Base-by-base conservation (phyloP, 306 rosid genomes). In the Prunus padus region DNA sequence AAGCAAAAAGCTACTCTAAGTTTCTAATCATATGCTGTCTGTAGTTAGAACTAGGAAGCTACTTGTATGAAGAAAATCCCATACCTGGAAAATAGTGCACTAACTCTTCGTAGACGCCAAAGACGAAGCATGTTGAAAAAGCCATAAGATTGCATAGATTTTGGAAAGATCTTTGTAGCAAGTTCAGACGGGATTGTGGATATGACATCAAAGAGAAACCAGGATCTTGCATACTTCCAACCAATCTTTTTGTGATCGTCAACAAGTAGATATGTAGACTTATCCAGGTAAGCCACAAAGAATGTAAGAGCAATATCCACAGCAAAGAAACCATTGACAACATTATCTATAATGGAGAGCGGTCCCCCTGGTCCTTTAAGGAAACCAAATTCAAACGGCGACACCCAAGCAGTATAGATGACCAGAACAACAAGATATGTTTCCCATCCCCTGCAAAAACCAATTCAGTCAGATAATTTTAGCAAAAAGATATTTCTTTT, bases 81-180 rank as follows among this genome's bases (percentile, higher is more conserved):
- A 28, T 81, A 92, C 99, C 93, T 74, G 65, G 92, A 87, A 82
- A 96, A 96, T 60, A 96, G 55, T 49, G 97, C 88, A 61, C 98
- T 89, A 25, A 96, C 97, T 85, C 99, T 89, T 72, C 99, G 82
- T 15, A 96, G 93, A 80, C 98, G 99, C 99, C 99, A 96, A 13
- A 96, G 93, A 11, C 99, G 89, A 56, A 92, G 96, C 98, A 96
- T 92, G 78, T 92, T 92, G 88, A 89, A 89, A 31, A 88, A 67
- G 18, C 99, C 99, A 83, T 92, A 90, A 0, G 96, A 79, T 68
- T 67, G 76, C 12, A 92, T 46, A 59, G 91, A 83, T 12, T 87
- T 16, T 51, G 90, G 89, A 12, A 88, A 83, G 20, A 96, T 49
- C 51, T 81, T 84, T 3, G 20, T 67, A 40, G 84, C 91, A 78